Conservation (phyloP, 2,329 filamentous ascomycete genomes). For the Aureobasidium namibiae region DNA sequence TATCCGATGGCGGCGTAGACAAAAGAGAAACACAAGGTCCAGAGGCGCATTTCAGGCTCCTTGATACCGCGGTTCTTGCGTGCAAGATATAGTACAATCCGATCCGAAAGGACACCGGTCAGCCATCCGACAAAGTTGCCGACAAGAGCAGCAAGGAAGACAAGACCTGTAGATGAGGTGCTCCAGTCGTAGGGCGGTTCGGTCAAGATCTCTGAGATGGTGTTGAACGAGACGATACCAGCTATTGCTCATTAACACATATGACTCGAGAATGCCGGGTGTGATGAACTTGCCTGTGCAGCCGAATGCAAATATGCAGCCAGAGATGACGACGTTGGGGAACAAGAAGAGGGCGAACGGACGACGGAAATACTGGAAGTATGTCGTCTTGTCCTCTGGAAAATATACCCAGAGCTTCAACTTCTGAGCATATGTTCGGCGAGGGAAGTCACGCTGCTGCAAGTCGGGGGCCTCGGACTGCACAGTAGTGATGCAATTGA, state of each 20-base stretch:
- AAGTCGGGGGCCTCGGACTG: background rate
- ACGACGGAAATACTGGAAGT: constrained; percentile 31
- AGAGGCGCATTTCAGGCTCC: constrained; percentile 25
- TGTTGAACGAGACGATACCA: constrained; percentile 34
- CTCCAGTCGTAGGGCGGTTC: constrained; percentile 30
- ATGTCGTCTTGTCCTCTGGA: constrained; percentile 31
- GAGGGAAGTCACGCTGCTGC: constrained; percentile 14
- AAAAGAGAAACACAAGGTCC: constrained; percentile 26
- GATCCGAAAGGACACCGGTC: constrained; percentile 38
- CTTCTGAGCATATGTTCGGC: constrained; percentile 18
- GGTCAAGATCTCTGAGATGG: constrained; percentile 31
- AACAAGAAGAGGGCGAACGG: constrained; percentile 34
- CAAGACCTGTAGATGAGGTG: constrained; percentile 24
- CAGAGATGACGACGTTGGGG: constrained; percentile 32
- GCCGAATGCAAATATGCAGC: constrained; percentile 34
- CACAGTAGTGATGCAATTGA: background rate
- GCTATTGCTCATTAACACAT: constrained; percentile 15
- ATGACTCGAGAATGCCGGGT: background rate
- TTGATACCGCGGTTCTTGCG: constrained; percentile 19
- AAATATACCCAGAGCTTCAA: constrained; percentile 20
- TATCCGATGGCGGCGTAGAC: constrained; percentile 29
- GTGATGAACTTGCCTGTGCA: constrained; percentile 21
- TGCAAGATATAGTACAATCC: constrained; percentile 24
- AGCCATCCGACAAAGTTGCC: constrained; percentile 18
- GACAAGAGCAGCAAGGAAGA: constrained; percentile 20